Conservation (phyloP, 2,329 filamentous ascomycete species). For the Penicillium hordei region DNA sequence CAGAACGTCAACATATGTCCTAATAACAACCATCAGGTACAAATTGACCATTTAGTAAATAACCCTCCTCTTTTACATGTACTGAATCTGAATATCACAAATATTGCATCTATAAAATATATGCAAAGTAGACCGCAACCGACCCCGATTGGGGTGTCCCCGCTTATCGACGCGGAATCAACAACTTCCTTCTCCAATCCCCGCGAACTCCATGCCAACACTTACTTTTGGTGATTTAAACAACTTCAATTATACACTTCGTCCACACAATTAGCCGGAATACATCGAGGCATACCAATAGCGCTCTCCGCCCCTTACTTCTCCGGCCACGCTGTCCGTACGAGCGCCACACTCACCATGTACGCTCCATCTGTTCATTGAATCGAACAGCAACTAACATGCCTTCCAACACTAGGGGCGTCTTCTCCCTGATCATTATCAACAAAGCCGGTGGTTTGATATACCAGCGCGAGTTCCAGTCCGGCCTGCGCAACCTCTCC, state of each 20-base stretch:
- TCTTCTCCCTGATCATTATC: constrained; percentile 94
- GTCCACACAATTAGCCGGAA: not conserved
- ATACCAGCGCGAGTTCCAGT: constrained; percentile 92
- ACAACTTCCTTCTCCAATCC: not conserved
- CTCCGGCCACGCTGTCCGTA: constrained; percentile 11
- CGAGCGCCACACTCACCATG: constrained; percentile 20
- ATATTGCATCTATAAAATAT: not conserved
- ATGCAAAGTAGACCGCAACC: not conserved
- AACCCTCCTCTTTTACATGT: not conserved
- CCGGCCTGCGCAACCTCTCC: constrained; percentile 80
- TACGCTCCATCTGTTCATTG: constrained; percentile 11
- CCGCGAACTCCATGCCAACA: not conserved
- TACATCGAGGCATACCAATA: constrained; percentile 12
- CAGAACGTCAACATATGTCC: too few species aligned
- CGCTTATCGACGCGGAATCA: constrained; percentile 1
- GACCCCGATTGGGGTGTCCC: not conserved
- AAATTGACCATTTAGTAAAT: not conserved
- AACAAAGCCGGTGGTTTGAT: constrained; percentile 97
- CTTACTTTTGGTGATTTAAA: not conserved
- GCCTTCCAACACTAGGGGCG: constrained; percentile 64
- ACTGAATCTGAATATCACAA: too few species aligned
- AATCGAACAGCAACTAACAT: constrained; percentile 10
- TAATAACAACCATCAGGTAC: too few species aligned
- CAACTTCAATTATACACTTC: not conserved
- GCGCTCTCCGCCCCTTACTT: constrained; percentile 6